These are phyloP conservation scores for Trichocomaceae sp. DNA, from an alignment of 2,329 filamentous ascomycete genomes.

Conservation along the genomic window DNA sequence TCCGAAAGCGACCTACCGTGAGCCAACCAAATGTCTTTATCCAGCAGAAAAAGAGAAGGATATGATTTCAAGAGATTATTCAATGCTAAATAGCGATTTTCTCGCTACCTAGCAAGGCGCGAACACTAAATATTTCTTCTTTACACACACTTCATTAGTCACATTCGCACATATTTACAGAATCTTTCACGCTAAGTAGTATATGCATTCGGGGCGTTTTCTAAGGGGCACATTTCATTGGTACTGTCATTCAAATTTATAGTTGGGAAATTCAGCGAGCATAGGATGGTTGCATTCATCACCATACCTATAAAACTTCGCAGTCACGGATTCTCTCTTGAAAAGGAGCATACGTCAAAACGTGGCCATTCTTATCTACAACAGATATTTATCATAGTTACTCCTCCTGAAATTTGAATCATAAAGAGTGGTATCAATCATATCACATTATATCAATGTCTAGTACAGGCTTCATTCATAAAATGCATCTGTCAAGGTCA, in stretches of 20 bases:
- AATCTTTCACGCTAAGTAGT: not conserved
- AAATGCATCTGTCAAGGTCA: not conserved
- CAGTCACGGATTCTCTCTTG: not conserved
- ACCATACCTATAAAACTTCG: not conserved
- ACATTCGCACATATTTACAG: not conserved
- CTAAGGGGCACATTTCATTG: not conserved
- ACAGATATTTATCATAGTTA: not conserved
- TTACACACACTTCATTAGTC: not conserved
- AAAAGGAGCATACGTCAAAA: no score
- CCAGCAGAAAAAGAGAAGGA: constrained; percentile 16
- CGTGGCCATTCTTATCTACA: not conserved
- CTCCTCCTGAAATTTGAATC: not conserved
- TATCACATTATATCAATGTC: constrained; percentile 8
- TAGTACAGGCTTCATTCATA: constrained; percentile 2
- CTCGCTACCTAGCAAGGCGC: no score
- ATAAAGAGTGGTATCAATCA: not conserved
- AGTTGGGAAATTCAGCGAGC: not conserved
- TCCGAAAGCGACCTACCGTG: constrained; percentile 3
- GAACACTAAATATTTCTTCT: no score
- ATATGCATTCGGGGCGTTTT: constrained; percentile 1
- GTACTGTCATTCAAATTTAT: not conserved
- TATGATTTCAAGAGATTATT: not conserved
- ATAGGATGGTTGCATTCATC: not conserved
- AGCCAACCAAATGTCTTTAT: constrained; percentile 20
- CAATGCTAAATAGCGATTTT: no score